phyloP scores from a whole-genome alignment of 2,329 filamentous ascomycete species.

The Fusarium sp. region DNA sequence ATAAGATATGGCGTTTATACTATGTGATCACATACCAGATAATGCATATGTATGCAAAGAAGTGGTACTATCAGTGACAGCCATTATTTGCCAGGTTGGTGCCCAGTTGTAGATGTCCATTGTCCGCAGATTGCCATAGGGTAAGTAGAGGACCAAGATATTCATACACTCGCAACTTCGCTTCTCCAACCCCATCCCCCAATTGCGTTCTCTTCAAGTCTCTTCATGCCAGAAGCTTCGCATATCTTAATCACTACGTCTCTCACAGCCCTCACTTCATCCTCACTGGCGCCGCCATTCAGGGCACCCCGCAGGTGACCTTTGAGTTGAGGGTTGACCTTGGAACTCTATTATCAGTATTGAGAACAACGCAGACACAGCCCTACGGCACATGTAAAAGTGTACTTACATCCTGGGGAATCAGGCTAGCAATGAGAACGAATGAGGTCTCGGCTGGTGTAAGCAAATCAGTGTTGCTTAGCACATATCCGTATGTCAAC shows the following conservation, averaged over 20 bases:
- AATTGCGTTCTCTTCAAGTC: slow-evolving; percentile 24
- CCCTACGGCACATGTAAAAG: not conserved
- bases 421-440: slow-evolving; percentile 45
- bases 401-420: slow-evolving; percentile 44
- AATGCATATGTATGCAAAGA: not conserved
- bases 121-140: not conserved
- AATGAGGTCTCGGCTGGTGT: slow-evolving; percentile 43
- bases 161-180: slow-evolving; percentile 44
- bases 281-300: slow-evolving; percentile 43
- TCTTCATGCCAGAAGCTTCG: slow-evolving; percentile 44
- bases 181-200: slow-evolving; percentile 47
- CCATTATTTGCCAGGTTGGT: not conserved
- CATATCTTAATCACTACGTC: slow-evolving; percentile 44
- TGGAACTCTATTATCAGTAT: slow-evolving; percentile 3
- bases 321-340: slow-evolving; percentile 47
- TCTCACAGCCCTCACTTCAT: slow-evolving; percentile 45
- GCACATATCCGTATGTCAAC: slow-evolving; percentile 43
- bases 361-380: not conserved
- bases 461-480: slow-evolving; percentile 44
- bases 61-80: too few relatives aligned
- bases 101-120: not conserved
- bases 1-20: not conserved
- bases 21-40: not conserved
- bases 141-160: not conserved
- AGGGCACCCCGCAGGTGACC: slow-evolving; percentile 44